Conservation (phyloP, 176 grass and related monocot genomes). For the Oryza meyeriana region DNA sequence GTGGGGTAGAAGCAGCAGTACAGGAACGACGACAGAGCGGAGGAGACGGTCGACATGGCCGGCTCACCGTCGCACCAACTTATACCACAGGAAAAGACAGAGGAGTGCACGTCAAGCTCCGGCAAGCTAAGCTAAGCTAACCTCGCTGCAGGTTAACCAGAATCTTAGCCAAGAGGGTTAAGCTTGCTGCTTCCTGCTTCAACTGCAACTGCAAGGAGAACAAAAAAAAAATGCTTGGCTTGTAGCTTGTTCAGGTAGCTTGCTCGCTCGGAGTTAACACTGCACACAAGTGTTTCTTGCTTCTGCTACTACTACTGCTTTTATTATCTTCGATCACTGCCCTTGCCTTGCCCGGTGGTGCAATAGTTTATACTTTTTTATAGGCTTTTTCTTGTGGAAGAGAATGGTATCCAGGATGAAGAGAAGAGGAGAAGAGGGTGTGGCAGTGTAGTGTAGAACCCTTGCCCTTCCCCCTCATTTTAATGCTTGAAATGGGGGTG, state of each 20-base stretch:
- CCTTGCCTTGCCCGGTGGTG: slow-evolving; percentile 8
- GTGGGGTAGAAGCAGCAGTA: slow-evolving; percentile 57
- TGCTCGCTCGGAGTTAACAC: neutral
- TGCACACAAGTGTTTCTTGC: slow-evolving; percentile 29
- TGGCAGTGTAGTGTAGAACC: neutral
- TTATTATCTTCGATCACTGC: neutral
- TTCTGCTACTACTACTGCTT: neutral
- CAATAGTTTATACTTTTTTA: slow-evolving; percentile 15
- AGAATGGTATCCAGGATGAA: slow-evolving; percentile 21
- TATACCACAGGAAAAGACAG: neutral
- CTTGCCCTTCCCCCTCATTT: slow-evolving; percentile 19
- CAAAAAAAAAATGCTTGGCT: neutral
- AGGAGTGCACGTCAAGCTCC: neutral
- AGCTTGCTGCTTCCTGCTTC: neutral
- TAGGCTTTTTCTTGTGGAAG: slow-evolving; percentile 3
- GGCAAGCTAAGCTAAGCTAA: neutral
- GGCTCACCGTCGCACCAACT: neutral
- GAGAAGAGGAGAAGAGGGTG: neutral
- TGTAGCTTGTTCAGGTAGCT: slow-evolving; percentile 9
- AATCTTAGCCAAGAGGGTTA: slow-evolving; percentile 3
- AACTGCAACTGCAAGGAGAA: slow-evolving; percentile 12
- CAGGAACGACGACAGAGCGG: slow-evolving; percentile 60
- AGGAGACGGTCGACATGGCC: slow-evolving; percentile 64
- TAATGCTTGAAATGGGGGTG: slow-evolving; percentile 41
- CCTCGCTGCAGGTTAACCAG: neutral